These are phyloP conservation scores for Chlorella sp. DNA, from an alignment of 139 green algal genomes.

Conservation along the genomic window DNA sequence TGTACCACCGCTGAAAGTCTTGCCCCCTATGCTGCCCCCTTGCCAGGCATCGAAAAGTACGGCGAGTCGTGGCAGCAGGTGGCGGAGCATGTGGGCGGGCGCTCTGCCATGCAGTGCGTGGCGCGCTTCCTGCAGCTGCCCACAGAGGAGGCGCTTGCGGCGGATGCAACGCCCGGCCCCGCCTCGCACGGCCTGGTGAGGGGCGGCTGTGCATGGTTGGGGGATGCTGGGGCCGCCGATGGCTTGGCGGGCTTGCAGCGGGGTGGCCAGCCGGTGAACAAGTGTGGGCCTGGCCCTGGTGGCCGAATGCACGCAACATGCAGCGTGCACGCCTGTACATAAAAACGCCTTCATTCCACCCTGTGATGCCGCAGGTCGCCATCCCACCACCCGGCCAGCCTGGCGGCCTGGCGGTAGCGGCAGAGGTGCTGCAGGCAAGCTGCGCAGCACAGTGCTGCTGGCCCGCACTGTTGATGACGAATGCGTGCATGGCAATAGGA, in stretches of 20 bases:
- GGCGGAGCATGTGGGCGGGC: slow-evolving; percentile 87
- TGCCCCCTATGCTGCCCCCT: slow-evolving; percentile 41
- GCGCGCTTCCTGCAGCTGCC: slow-evolving; percentile 90
- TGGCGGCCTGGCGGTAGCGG: slow-evolving; percentile 7
- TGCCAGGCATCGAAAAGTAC: slow-evolving; percentile 86
- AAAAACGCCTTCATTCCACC: not conserved
- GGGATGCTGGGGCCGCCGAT: not conserved
- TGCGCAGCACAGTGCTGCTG: no score
- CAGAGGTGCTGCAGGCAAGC: no score
- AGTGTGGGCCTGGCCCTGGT: no score
- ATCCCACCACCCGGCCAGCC: slow-evolving; percentile 10
- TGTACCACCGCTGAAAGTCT: not conserved
- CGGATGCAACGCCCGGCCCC: not conserved
- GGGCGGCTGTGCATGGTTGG: not conserved
- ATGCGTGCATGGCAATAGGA: no score
- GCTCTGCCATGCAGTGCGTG: slow-evolving; percentile 84
- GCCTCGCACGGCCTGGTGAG: slow-evolving; percentile 12
- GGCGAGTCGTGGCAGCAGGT: slow-evolving; percentile 88
- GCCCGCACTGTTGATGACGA: no score
- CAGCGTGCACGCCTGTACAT: no score
- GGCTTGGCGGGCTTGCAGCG: not conserved
- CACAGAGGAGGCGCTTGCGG: slow-evolving; percentile 79
- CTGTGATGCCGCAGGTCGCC: not conserved
- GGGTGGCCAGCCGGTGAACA: no score
- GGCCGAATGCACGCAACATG: no score